Conservation (phyloP, 768 basidiomycete species). For the Pulveroboletus sp. region DNA sequence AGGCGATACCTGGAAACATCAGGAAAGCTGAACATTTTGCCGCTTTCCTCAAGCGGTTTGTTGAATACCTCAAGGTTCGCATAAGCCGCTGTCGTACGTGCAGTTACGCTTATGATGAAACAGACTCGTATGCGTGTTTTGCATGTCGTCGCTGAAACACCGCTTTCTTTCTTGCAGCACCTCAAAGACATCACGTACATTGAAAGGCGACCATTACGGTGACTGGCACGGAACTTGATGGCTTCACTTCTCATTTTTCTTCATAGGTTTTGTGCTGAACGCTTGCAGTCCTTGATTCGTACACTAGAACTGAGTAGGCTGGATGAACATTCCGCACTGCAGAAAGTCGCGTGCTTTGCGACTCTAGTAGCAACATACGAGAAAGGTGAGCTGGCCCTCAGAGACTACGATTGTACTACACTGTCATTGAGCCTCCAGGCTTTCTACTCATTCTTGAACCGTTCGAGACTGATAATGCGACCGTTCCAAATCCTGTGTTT, state of each 20-base stretch:
- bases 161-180: constrained; percentile 93
- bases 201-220: constrained; percentile 89
- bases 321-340: constrained; percentile 87
- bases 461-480: constrained; percentile 97
- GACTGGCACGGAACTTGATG: constrained; percentile 18
- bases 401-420: not conserved
- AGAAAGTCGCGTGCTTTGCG: constrained; percentile 94
- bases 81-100: not conserved
- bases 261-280: constrained; percentile 89
- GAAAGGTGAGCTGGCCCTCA: constrained; percentile 54
- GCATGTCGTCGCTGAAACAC: constrained; percentile 98
- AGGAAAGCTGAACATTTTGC: constrained; percentile 99
- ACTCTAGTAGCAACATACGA: constrained; percentile 98
- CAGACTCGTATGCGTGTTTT: constrained; percentile 99
- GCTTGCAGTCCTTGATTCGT: constrained; percentile 88
- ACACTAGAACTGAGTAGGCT: constrained; percentile 85
- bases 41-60: constrained; percentile 95
- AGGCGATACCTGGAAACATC: constrained; percentile 97
- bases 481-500: constrained; percentile 97
- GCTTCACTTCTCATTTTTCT: not conserved
- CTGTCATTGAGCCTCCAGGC: constrained; percentile 41
- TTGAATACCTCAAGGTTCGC: constrained; percentile 92
- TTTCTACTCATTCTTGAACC: constrained; percentile 97
- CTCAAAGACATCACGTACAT: constrained; percentile 99
- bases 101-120: constrained; percentile 11